Percentiles rank a stretch among this genome's conserved stretches.
Evolutionary conservation across 805 yeast genomes (phyloP).

Genomic region (Cyberlindnera samutprakarnensis): DNA sequence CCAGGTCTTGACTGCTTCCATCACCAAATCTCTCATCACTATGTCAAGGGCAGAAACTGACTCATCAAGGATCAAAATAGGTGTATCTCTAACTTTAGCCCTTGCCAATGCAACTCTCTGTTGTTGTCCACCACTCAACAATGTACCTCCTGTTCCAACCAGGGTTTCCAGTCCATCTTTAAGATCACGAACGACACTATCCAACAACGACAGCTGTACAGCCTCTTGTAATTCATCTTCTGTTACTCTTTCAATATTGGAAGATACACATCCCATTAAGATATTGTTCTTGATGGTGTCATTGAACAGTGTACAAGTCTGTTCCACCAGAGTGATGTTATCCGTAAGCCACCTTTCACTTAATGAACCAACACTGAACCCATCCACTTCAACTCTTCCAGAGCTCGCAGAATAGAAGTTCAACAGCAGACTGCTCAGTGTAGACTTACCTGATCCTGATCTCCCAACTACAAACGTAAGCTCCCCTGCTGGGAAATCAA

Average conservation of each 20-base stretch:
- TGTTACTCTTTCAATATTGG: conserved; percentile 17
- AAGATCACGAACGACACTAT: conserved; percentile 37
- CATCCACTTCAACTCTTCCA: conserved; percentile 60
- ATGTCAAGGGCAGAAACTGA: conserved; percentile 75
- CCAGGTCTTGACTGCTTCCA: conserved; percentile 48
- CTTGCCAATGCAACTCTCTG: conserved; percentile 83
- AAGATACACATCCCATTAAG: conserved; percentile 35
- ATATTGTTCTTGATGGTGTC: conserved; percentile 60
- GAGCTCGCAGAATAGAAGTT: conserved; percentile 42
- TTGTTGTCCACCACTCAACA: conserved; percentile 84
- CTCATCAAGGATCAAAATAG: conserved; percentile 79
- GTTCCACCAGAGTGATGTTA: conserved; percentile 70
- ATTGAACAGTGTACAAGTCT: conserved; percentile 56
- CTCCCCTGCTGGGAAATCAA: conserved; percentile 37
- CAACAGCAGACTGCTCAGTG: conserved; percentile 57
- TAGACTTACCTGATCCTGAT: conserved; percentile 93
- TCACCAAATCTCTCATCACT: conserved; percentile 34
- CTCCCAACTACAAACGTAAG: conserved; percentile 69
- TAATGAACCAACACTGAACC: conserved; percentile 35
- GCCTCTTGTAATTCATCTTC: conserved; percentile 34
- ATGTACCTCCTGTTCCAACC: conserved; percentile 37
- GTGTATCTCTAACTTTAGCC: conserved; percentile 66
- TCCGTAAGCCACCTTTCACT: conserved; percentile 45
- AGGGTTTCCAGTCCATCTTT: conserved; percentile 50
- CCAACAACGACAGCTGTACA: conserved; percentile 43